Evolutionary conservation across 129 eudicot genomes (phyloP).

Genomic region (Flaveria ramosissima): DNA sequence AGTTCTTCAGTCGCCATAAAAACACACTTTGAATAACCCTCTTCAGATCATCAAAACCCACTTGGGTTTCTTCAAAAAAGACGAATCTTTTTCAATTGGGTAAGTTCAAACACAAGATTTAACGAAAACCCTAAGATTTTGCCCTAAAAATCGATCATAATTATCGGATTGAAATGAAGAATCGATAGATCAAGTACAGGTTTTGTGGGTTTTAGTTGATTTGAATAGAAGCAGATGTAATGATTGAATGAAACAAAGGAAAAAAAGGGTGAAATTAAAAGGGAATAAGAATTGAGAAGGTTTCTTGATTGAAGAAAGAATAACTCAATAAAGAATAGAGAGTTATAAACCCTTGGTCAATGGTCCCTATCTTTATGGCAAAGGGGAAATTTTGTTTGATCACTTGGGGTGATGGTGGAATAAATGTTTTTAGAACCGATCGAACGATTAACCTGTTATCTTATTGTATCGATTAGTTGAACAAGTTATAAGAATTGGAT

Average conservation of each 20-base stretch:
- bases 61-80: background rate
- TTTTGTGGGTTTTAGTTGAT: background rate
- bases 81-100: constrained; percentile 15
- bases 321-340: background rate
- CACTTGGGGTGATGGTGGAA: background rate
- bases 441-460: no score
- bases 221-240: background rate
- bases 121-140: constrained; percentile 8
- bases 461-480: no score
- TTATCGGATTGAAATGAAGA: background rate
- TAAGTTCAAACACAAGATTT: constrained; percentile 9
- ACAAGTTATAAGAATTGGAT: no score
- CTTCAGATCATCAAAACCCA: constrained; percentile 10
- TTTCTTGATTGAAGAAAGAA: constrained; percentile 22
- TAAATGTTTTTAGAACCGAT: background rate
- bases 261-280: background rate
- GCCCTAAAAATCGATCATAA: constrained; percentile 2
- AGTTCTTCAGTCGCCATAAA: constrained; percentile 7
- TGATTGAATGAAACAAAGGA: background rate
- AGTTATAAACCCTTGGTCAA: constrained; percentile 2
- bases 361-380: constrained; percentile 1
- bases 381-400: constrained; percentile 19
- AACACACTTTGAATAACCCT: background rate
- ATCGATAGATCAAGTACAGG: background rate
- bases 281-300: constrained; percentile 2